phyloP scores from a whole-genome alignment of 108 stramenopile genomes.

The Schizochytrium sp. region DNA sequence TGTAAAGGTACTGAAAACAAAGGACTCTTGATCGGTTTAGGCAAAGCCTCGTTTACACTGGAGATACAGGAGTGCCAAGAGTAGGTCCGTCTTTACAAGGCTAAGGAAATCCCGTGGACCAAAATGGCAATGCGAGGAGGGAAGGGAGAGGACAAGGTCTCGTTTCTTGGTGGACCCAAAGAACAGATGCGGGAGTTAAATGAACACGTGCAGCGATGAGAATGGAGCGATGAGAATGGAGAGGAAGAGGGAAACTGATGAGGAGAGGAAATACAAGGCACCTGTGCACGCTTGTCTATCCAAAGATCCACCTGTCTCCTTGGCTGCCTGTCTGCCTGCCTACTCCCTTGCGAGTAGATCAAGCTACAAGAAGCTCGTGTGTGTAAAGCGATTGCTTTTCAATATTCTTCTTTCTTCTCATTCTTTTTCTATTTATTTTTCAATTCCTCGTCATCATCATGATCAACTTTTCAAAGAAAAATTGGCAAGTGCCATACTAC shows the following conservation, averaged over 20 bases:
- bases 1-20: no score
- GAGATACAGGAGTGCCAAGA: no score
- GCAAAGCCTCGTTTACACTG: no score
- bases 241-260: not conserved
- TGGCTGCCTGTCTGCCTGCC: not conserved
- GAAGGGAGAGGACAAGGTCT: no score
- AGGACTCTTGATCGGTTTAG: no score
- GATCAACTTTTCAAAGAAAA: no score
- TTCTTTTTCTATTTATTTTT: not conserved
- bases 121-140: no score
- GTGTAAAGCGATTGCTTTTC: not conserved
- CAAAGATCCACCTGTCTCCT: not conserved
- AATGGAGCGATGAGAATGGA: not conserved
- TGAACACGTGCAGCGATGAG: not conserved
- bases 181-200: not conserved
- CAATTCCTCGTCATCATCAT: no score
- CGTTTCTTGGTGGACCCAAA: not conserved
- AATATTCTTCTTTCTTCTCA: not conserved
- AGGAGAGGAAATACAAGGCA: not conserved
- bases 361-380: not conserved
- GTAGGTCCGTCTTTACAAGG: no score
- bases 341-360: not conserved
- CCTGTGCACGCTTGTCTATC: not conserved
- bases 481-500: no score
- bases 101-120: no score